Percentiles rank a stretch among this genome's conserved stretches.
phyloP scores from a whole-genome alignment of 2,329 filamentous ascomycete genomes.

The Beauveria bassiana region DNA sequence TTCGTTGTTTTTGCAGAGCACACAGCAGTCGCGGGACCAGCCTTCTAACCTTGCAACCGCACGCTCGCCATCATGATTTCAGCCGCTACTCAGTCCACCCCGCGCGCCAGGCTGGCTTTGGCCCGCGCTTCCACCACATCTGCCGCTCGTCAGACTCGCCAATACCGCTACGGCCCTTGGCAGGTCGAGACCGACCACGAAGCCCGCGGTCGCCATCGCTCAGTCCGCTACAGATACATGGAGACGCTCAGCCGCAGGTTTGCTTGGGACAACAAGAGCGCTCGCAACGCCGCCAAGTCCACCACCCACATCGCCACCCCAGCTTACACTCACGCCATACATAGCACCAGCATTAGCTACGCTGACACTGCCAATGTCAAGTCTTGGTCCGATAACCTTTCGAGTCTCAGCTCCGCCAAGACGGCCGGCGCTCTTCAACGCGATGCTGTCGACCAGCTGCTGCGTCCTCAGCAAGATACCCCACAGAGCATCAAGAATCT shows the following conservation, averaged over 20 bases:
- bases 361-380: constrained; percentile 28
- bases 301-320: constrained; percentile 16
- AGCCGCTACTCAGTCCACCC: constrained; percentile 8
- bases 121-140: constrained; percentile 8
- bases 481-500: constrained; percentile 20
- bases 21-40: constrained; percentile 3
- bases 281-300: constrained; percentile 18
- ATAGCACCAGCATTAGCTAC: constrained; percentile 27
- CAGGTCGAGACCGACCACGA: constrained; percentile 31
- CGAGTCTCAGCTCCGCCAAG: constrained; percentile 29
- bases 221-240: constrained; percentile 36
- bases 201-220: constrained; percentile 35
- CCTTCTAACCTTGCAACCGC: neutral
- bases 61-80: neutral
- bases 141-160: constrained; percentile 4
- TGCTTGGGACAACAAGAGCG: constrained; percentile 36
- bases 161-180: constrained; percentile 9
- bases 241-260: constrained; percentile 37
- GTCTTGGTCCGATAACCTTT: constrained; percentile 29
- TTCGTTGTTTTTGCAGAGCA: neutral
- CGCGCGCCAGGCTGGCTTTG: constrained; percentile 10
- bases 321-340: constrained; percentile 17
- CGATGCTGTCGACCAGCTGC: constrained; percentile 35
- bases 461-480: constrained; percentile 24
- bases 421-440: constrained; percentile 39